Percentiles rank a stretch among this genome's conserved stretches.
These are phyloP conservation scores for Tuber umbilicatum DNA, from an alignment of 495 filamentous ascomycete species.

Conservation along the genomic window DNA sequence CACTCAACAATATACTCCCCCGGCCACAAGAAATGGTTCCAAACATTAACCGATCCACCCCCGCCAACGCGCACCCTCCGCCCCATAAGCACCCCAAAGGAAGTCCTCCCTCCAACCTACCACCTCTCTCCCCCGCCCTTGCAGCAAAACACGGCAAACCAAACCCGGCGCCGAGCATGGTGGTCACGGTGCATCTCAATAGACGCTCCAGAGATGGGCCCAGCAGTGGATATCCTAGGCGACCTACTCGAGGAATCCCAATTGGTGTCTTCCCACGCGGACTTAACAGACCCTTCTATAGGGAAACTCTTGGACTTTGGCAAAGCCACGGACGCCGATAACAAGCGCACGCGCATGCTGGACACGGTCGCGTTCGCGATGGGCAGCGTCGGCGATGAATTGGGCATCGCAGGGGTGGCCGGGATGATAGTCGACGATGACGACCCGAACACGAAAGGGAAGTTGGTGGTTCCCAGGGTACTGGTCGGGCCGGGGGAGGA, in stretches of 20 bases:
- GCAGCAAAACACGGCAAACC: neutral
- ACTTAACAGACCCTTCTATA: conserved; percentile 17
- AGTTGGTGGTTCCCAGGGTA: neutral
- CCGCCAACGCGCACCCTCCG: conserved; percentile 5
- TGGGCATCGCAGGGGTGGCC: no score
- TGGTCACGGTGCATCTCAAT: conserved; percentile 26
- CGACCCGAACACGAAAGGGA: neutral
- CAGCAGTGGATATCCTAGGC: conserved; percentile 25
- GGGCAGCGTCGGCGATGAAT: no score
- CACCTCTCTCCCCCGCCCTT: neutral
- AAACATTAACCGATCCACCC: conserved; percentile 16
- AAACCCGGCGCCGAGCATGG: conserved; percentile 8
- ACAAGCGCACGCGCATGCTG: conserved; percentile 4
- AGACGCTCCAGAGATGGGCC: conserved; percentile 36
- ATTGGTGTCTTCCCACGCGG: conserved; percentile 23
- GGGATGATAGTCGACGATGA: neutral
- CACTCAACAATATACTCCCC: conserved; percentile 22
- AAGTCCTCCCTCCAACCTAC: conserved; percentile 5
- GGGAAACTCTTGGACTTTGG: conserved; percentile 31
- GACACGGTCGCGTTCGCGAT: conserved; percentile 8
- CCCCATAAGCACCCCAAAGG: conserved; percentile 7
- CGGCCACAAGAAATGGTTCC: conserved; percentile 21
- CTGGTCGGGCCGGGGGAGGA: neutral
- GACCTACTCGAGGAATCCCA: conserved; percentile 33
- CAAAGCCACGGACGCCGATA: conserved; percentile 14